phyloP scores from a whole-genome alignment of 345 rosid species.

The Syzygium aqueum region DNA sequence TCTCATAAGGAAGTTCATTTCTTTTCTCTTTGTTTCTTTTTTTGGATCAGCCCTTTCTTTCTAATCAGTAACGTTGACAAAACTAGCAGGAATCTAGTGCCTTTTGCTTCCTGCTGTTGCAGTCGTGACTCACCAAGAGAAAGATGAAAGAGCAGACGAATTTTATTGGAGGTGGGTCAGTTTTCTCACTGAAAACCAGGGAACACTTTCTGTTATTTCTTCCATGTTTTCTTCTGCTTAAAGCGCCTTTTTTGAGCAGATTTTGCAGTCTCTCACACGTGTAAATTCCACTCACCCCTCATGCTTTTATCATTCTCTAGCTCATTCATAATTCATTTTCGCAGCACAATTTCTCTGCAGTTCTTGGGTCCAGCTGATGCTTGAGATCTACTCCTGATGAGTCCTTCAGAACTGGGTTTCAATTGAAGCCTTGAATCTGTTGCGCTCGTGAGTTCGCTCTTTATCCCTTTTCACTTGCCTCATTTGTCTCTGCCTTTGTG shows the following conservation, averaged over 20 bases:
- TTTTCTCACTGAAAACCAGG: constrained; percentile 6
- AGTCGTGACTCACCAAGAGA: not conserved
- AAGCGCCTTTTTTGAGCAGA: constrained; percentile 9
- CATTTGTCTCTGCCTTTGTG: not conserved
- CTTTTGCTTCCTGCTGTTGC: constrained; percentile 20
- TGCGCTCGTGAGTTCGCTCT: not conserved
- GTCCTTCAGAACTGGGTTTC: not conserved
- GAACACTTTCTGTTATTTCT: not conserved
- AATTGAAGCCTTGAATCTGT: not conserved
- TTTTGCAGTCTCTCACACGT: constrained; percentile 12
- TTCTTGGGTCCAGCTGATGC: constrained; percentile 6
- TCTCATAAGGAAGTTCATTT: not conserved
- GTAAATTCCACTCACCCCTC: constrained; percentile 4
- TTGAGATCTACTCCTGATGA: constrained; percentile 4
- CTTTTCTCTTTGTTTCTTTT: not conserved
- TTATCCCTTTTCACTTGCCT: not conserved
- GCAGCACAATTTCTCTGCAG: constrained; percentile 5
- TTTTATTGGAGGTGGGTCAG: constrained; percentile 13
- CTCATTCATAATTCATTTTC: constrained; percentile 2
- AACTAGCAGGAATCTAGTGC: constrained; percentile 33
- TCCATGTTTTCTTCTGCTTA: constrained; percentile 8
- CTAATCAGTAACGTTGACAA: not conserved
- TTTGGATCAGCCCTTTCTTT: not conserved
- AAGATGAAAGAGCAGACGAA: constrained; percentile 8
- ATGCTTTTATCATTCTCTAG: constrained; percentile 38